Base-by-base conservation (phyloP, 2,329 filamentous ascomycete species). In the Fusarium haematococcum region DNA sequence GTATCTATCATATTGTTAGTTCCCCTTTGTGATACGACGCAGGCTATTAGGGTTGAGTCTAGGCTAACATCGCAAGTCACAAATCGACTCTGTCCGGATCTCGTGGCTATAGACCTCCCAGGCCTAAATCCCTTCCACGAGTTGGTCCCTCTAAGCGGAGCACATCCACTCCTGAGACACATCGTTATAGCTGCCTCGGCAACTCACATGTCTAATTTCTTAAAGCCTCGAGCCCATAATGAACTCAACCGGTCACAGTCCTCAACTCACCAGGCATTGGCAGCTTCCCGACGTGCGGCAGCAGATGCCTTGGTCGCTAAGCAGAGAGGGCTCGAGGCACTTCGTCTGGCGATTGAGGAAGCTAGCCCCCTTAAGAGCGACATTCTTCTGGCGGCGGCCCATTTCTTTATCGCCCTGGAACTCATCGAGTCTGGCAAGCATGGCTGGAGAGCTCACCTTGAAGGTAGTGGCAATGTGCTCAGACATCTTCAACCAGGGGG, bases 1-100 rank as follows among this genome's bases (percentile, higher is more conserved):
- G 18, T 68, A 69, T 20, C 13, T 69, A 30, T 68, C 67, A 1
- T 69, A 69, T 2, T 98, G 67, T 68, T 30, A 16, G 67, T 57
- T 14, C 18, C 11, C 23, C 33, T 27, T 39, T 16, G 13, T 37
- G 30, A 23, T 16, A 27, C 16, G 3, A 11, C 10, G 14, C 20
- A 20, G 27, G 14, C 23, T 18, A 4, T 25, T 20, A 18, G 8
- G 27, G 10, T 9, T 57, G 2, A 33, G n/a, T 16, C 30, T 58
- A 10, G 54, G 18, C 4, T n/a, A 3, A 37, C 8, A 39, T 39
- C 10, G 7, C 32, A 23, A 68, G 67, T 69, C 27, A 58, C 37
- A 2, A 56, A 37, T n/a, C 56, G 67, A 3, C 35, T 69, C 1
- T 69, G 67, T 6, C 56, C 64, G 0, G 64, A 69, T 0, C 45